Evolutionary conservation across 192 early-diverging fungal species (phyloP).

Genomic region (Linnemannia exigua): DNA sequence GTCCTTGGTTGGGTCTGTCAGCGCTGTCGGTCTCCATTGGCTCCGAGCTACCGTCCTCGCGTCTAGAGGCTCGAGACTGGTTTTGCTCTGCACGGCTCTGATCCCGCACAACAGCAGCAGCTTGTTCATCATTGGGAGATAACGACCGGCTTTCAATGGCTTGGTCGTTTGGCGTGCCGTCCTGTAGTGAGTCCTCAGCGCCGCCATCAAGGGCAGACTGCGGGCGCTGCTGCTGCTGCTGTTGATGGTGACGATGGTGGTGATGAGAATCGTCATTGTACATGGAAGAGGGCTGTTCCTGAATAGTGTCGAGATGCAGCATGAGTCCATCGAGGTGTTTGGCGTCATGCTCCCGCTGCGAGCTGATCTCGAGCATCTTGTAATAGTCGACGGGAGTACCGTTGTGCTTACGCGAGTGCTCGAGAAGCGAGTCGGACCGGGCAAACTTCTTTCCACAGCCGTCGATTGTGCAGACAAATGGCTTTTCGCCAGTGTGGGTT

Average conservation of each 20-base stretch:
- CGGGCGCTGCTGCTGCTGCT: not conserved
- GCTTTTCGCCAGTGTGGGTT: slow-evolving; percentile 61
- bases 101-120: not conserved
- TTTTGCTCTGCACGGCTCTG: not conserved
- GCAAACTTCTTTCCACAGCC: slow-evolving; percentile 71
- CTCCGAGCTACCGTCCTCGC: not conserved
- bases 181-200: not conserved
- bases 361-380: slow-evolving; percentile 20
- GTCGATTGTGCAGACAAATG: slow-evolving; percentile 40
- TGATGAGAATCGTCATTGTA: not conserved
- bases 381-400: slow-evolving; percentile 17
- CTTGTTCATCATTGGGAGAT: not conserved
- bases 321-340: slow-evolving; percentile 21
- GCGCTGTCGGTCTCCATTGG: not conserved
- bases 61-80: not conserved
- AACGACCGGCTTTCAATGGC: not conserved
- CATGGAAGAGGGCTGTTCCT: slow-evolving; percentile 12
- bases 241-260: not conserved
- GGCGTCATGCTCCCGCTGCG: slow-evolving; percentile 20
- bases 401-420: slow-evolving; percentile 68
- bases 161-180: not conserved
- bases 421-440: slow-evolving; percentile 75
- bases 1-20: not conserved
- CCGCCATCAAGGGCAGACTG: not conserved
- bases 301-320: slow-evolving; percentile 29